Percentiles rank a stretch among this genome's conserved stretches.
phyloP scores from a whole-genome alignment of 2,329 filamentous ascomycete genomes.

The Endothia cerciana region DNA sequence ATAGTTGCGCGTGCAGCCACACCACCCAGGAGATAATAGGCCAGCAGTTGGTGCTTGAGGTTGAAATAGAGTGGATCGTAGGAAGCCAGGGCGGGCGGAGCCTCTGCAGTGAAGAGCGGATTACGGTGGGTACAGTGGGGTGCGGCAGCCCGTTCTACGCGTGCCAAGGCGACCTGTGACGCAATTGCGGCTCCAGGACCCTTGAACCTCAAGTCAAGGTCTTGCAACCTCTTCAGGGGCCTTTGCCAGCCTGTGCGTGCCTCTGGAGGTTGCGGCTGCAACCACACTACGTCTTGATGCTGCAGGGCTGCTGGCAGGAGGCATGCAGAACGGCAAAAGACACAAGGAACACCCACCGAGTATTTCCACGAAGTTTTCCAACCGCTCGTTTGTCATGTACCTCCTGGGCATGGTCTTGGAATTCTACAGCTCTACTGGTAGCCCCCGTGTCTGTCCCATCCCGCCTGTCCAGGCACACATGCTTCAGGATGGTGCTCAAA shows the following conservation, averaged over 20 bases:
- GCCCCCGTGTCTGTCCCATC: background rate
- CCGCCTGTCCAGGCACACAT: background rate
- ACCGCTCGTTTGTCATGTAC: background rate
- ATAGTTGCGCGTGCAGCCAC: background rate
- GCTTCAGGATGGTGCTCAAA: background rate
- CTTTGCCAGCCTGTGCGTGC: background rate
- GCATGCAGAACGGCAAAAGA: conserved; percentile 2
- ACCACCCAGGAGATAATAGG: background rate
- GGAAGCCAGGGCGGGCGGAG: conserved; percentile 6
- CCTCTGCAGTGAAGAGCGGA: conserved; percentile 9
- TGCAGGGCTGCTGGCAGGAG: background rate
- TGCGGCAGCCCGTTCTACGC: background rate
- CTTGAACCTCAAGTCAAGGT: conserved; percentile 11
- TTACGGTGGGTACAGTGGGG: conserved; percentile 1
- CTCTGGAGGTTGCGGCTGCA: background rate
- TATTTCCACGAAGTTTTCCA: conserved; percentile 8
- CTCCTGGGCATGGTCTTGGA: background rate
- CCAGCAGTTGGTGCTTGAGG: background rate
- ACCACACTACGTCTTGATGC: background rate
- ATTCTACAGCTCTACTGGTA: background rate
- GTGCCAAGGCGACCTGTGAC: conserved; percentile 18
- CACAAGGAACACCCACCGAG: conserved; percentile 5
- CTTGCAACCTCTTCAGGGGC: conserved; percentile 5
- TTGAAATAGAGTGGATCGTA: conserved; percentile 3
- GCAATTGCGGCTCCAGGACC: conserved; percentile 17